Percentiles rank a stretch among this genome's conserved stretches.
Conservation (phyloP, 2,329 filamentous ascomycete species). For the Thyridium curvatum region DNA sequence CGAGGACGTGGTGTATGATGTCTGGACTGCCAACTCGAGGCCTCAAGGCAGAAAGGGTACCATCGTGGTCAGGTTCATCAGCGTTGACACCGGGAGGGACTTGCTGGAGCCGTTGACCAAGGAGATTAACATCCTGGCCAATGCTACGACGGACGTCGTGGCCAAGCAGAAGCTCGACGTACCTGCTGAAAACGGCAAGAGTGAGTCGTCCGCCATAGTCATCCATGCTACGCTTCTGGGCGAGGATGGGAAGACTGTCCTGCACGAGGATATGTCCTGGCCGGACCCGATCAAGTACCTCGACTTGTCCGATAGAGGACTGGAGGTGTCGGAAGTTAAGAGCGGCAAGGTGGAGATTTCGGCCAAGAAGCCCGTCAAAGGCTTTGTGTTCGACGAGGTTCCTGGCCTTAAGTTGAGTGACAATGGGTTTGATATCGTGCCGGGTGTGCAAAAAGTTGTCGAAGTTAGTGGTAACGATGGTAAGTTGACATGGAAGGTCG, state of each 20-base stretch:
- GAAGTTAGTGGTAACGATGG: too few species aligned
- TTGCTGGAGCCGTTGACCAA: constrained; percentile 16
- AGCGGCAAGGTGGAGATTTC: constrained; percentile 19
- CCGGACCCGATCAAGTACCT: constrained; percentile 58
- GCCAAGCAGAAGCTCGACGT: constrained; percentile 24
- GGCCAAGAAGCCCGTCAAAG: constrained; percentile 45
- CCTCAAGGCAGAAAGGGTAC: constrained; percentile 14
- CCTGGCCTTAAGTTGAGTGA: constrained; percentile 41
- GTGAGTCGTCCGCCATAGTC: constrained; percentile 19
- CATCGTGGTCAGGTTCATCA: constrained; percentile 31
- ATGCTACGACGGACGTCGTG: constrained; percentile 31
- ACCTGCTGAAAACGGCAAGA: constrained; percentile 5
- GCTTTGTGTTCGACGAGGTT: constrained; percentile 45
- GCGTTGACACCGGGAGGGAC: constrained; percentile 30
- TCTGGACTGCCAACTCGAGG: constrained; percentile 33
- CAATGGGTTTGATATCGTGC: constrained; percentile 53
- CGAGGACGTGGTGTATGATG: constrained; percentile 30
- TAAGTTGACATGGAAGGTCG: too few species aligned
- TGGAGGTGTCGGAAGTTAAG: constrained; percentile 23
- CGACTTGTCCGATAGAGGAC: constrained; percentile 36
- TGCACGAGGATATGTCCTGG: constrained; percentile 49
- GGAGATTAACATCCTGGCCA: constrained; percentile 17
- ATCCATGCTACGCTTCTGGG: constrained; percentile 30
- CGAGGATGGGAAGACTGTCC: constrained; percentile 20
- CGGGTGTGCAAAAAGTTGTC: constrained; percentile 22